These are phyloP conservation scores for Pholiota microspora DNA, from an alignment of 768 basidiomycete species.

Conservation along the genomic window DNA sequence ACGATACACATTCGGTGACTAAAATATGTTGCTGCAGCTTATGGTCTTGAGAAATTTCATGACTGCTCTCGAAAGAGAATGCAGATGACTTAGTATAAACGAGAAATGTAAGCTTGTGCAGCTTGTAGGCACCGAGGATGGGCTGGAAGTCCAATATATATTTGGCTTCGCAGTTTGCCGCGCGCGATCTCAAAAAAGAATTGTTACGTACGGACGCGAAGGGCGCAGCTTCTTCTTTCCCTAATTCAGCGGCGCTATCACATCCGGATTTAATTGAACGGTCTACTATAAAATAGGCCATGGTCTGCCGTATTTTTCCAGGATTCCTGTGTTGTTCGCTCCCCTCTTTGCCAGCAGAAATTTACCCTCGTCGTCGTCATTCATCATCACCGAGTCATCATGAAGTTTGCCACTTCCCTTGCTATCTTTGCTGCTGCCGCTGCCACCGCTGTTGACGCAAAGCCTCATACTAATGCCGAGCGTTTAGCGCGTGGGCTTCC, in stretches of 20 bases:
- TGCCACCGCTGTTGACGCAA: conserved; percentile 33
- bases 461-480: conserved; percentile 46
- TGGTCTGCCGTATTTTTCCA: background rate
- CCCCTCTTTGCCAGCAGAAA: background rate
- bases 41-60: background rate
- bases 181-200: background rate
- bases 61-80: background rate
- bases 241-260: background rate
- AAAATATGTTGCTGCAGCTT: background rate
- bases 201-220: background rate
- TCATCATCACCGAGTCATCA: background rate
- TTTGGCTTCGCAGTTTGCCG: background rate
- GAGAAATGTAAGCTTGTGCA: background rate
- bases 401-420: conserved; percentile 30
- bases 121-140: background rate
- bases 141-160: background rate
- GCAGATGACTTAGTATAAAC: background rate
- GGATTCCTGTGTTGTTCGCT: background rate
- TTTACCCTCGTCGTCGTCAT: background rate
- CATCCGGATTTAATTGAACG: background rate
- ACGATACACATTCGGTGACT: background rate
- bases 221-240: background rate
- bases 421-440: conserved; percentile 36
- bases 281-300: background rate
- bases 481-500: conserved; percentile 54